Conservation (phyloP, 768 basidiomycete genomes). For the Rhodotorula taiwanensis region DNA sequence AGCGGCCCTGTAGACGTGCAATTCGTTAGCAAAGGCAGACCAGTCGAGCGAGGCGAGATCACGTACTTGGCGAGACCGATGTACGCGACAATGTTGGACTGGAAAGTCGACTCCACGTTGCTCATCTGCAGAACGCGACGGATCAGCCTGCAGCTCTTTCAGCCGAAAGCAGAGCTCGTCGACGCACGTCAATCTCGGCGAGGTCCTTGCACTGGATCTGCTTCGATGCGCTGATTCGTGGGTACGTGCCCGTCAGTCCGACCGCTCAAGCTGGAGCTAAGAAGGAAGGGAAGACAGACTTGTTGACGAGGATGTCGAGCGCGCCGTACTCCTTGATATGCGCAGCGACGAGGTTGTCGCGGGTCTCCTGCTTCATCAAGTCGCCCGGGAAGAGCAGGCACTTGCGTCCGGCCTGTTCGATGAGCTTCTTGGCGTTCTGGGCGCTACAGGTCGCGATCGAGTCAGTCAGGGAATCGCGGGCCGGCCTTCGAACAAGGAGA, state of each 20-base stretch:
- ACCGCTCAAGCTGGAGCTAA: conserved; percentile 49
- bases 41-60: not conserved
- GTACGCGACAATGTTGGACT: conserved; percentile 57
- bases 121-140: conserved; percentile 42
- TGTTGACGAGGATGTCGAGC: conserved; percentile 59
- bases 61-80: conserved; percentile 54
- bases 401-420: conserved; percentile 49
- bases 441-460: conserved; percentile 41
- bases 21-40: no score
- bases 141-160: not conserved
- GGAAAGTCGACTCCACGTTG: conserved; percentile 55
- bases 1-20: conserved; percentile 39
- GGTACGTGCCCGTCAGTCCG: not conserved
- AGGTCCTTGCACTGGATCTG: conserved; percentile 41
- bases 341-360: conserved; percentile 51
- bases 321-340: conserved; percentile 50
- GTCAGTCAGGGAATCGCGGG: not conserved
- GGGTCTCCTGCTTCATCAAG: conserved; percentile 48
- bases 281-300: conserved; percentile 46
- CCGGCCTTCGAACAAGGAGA: no score
- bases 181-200: conserved; percentile 43
- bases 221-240: conserved; percentile 23
- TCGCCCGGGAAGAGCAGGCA: conserved; percentile 46
- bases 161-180: no score
- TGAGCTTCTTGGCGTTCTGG: conserved; percentile 50